These are phyloP conservation scores for Microsporum canis DNA, from an alignment of 2,329 filamentous ascomycete species.

Conservation along the genomic window DNA sequence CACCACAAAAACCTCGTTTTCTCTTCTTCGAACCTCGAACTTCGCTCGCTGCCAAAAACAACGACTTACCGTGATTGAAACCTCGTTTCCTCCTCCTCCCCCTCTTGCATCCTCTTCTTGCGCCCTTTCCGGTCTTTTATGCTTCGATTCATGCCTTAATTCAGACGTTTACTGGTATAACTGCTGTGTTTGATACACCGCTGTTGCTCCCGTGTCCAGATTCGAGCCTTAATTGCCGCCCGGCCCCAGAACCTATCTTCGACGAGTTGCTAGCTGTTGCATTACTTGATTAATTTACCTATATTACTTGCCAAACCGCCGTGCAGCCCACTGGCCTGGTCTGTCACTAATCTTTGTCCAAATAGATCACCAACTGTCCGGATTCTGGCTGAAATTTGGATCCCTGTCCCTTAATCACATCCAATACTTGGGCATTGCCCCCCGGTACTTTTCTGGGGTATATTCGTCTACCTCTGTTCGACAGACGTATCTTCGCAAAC, in stretches of 20 bases:
- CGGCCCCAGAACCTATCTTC: slow-evolving; percentile 1
- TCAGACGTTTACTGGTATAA: slow-evolving; percentile 13
- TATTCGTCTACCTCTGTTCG: slow-evolving; percentile 12
- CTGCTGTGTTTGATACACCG: slow-evolving; percentile 38
- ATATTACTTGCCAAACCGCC: slow-evolving; percentile 13
- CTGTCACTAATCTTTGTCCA: slow-evolving; percentile 27
- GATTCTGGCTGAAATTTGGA: slow-evolving; percentile 3
- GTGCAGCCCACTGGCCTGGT: slow-evolving; percentile 38
- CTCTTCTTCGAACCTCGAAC: background rate
- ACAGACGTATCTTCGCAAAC: slow-evolving; percentile 25
- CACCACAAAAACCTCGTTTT: slow-evolving; percentile 2
- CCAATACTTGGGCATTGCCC: background rate
- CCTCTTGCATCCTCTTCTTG: background rate
- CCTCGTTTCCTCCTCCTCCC: background rate
- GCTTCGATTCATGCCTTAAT: slow-evolving; percentile 3
- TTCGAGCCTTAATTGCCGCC: slow-evolving; percentile 5
- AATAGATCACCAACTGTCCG: slow-evolving; percentile 6
- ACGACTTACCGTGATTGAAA: background rate
- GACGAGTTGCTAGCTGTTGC: background rate
- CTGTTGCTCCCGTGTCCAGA: slow-evolving; percentile 24
- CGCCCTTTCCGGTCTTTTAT: slow-evolving; percentile 5
- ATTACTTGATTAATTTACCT: slow-evolving; percentile 7
- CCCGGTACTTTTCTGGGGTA: slow-evolving; percentile 6
- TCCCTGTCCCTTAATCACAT: slow-evolving; percentile 3
- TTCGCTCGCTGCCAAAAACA: background rate